Evolutionary conservation across 148 eudicot genomes (phyloP).

Genomic region (Linanthus parryae): DNA sequence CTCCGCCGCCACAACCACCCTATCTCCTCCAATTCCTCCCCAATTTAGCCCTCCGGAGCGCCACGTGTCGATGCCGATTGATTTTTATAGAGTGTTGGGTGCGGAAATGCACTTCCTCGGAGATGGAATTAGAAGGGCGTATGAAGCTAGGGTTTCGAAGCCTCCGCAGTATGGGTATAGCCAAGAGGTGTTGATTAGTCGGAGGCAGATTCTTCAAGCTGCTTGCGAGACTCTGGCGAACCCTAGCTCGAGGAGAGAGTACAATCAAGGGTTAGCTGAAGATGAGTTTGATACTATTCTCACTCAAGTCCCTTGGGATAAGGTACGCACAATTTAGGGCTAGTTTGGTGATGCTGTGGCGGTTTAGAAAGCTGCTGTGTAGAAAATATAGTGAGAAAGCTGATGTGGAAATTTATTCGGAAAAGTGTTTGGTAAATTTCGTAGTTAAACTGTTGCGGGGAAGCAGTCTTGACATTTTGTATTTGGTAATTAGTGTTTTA

Average conservation of each 20-base stretch:
- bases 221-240: conserved; percentile 78
- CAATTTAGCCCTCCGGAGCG: conserved; percentile 64
- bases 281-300: conserved; percentile 63
- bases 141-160: conserved; percentile 66
- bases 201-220: conserved; percentile 86
- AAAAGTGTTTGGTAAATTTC: too few relatives aligned
- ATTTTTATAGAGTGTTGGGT: conserved; percentile 74
- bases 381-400: too few relatives aligned
- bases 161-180: conserved; percentile 85
- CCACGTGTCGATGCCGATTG: conserved; percentile 67
- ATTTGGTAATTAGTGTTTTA: too few relatives aligned
- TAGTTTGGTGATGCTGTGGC: too few relatives aligned
- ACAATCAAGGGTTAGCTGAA: conserved; percentile 77
- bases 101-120: conserved; percentile 82
- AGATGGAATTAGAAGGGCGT: conserved; percentile 81
- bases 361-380: too few relatives aligned
- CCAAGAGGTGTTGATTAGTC: conserved; percentile 59
- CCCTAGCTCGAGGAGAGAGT: conserved; percentile 66
- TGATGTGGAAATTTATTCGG: too few relatives aligned
- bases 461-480: too few relatives aligned
- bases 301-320: conserved; percentile 86
- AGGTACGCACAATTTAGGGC: too few relatives aligned
- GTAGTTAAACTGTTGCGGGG: too few relatives aligned
- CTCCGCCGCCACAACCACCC: conserved; percentile 12
- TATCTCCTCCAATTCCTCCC: conserved; percentile 45